Percentiles rank a stretch among this genome's conserved stretches.
Conservation (phyloP, 441 rosid genomes). For the Eruca vesicaria region DNA sequence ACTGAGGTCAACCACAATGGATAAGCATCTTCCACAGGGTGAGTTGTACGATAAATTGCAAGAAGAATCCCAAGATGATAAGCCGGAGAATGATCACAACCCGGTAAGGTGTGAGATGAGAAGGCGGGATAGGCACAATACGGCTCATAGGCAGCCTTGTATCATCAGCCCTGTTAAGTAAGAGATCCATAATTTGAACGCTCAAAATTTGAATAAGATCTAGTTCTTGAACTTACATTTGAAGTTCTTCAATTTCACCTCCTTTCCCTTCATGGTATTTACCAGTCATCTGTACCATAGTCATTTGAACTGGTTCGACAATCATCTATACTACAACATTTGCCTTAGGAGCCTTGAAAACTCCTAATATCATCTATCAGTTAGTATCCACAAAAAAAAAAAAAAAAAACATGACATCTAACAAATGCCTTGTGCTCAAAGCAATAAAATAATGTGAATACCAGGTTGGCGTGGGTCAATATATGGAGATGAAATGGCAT, state of each 20-base stretch:
- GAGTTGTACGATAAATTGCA: constrained; percentile 14
- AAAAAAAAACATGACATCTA: constrained; percentile 2
- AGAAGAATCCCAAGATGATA: constrained; percentile 14
- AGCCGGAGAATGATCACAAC: constrained; percentile 18
- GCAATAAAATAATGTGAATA: no score
- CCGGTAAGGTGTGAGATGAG: constrained; percentile 13
- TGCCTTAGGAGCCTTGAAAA: no score
- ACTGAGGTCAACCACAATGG: constrained; percentile 17
- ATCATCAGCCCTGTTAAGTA: constrained; percentile 13
- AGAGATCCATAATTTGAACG: no score
- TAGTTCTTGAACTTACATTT: constrained; percentile 52
- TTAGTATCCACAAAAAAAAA: background rate
- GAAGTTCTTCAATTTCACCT: constrained; percentile 89
- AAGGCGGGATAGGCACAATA: constrained; percentile 14
- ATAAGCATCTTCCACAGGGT: constrained; percentile 19
- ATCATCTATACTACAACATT: no score
- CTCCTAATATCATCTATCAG: no score
- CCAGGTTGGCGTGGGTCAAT: constrained; percentile 96
- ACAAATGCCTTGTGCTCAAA: constrained; percentile 3
- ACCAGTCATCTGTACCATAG: constrained; percentile 67
- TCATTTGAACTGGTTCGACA: no score
- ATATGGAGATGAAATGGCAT: constrained; percentile 73
- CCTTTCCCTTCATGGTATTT: constrained; percentile 87
- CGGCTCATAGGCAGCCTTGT: constrained; percentile 14
- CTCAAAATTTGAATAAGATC: no score